Evolutionary conservation across 1,139 yeast species (phyloP), one percentile per base, ranked within the genome.

Genomic region (Magnusiomyces suaveolens): DNA sequence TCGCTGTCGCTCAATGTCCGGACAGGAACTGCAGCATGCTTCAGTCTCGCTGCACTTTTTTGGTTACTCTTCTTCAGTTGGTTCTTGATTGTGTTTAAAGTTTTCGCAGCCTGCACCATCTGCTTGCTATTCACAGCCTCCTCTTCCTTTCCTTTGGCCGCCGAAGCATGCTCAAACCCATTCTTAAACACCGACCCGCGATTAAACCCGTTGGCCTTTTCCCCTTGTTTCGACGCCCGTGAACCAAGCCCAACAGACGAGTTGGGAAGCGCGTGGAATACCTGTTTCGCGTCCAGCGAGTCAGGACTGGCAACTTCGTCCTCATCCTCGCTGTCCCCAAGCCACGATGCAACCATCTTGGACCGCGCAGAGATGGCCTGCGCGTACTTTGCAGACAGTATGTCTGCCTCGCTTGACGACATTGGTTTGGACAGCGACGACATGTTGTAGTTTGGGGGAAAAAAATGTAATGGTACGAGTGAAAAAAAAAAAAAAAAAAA

Each of bases 331-430:
- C 33, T 25, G 21, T 48, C 44, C 2, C 24, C 29, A 12, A 48
- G 44, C 51, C 51, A 48, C 3, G 51, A 36, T 24, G 43, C 26
- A 3, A 48, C 43, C 51, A 48, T 48, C n/a, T 24, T 36, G 16
- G 20, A 26, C 6, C 43, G 29, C 21, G 26, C 33, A 1, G 51
- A 38, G 18, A 48, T 48, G 18, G 51, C 43, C 38, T 48, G 51
- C 8, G 51, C 29, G 23, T 48, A 48, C 23, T 36, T 36, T 20
- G 43, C 51, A 10, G 51, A 48, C 18, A 48, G 20, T 3, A 21
- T 25, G 21, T 48, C 51, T 4, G 24, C 24, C 23, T 48, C 44
- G 2, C 14, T n/a, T 2, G 48, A 10, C 24, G 48, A 26, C 23
- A 16, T 14, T 43, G 33, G 33, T 46, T 46, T 46, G 23, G 48